A percentile compares a stretch with the other conserved stretches of the same genome.
Conservation (phyloP, 2,329 filamentous ascomycete genomes). For the Aspergillus awamori region DNA sequence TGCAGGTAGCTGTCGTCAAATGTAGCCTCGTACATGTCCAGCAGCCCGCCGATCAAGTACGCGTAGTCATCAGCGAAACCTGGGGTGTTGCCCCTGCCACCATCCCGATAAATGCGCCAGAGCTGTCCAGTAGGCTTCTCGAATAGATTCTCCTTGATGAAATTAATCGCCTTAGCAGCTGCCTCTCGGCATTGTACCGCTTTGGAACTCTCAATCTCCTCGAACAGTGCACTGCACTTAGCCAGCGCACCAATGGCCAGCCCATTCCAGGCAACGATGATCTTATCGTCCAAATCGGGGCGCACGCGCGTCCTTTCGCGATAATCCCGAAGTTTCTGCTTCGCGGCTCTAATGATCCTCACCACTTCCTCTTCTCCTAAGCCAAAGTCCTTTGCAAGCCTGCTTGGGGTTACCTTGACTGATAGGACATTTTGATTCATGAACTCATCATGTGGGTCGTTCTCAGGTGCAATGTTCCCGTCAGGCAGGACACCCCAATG, state of each 20-base stretch:
- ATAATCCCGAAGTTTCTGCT: slow-evolving; percentile 68
- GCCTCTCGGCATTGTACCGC: slow-evolving; percentile 64
- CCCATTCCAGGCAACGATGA: slow-evolving; percentile 85
- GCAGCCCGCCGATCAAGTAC: slow-evolving; percentile 77
- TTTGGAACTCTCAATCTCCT: slow-evolving; percentile 59
- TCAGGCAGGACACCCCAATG: slow-evolving; percentile 84
- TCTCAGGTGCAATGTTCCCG: slow-evolving; percentile 79
- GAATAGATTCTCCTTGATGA: slow-evolving; percentile 75
- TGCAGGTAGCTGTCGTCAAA: slow-evolving; percentile 73
- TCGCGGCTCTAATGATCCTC: slow-evolving; percentile 67
- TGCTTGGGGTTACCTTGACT: slow-evolving; percentile 66
- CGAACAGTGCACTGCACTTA: slow-evolving; percentile 70
- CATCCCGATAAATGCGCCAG: slow-evolving; percentile 73
- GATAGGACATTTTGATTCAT: slow-evolving; percentile 89
- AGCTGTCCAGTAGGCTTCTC: slow-evolving; percentile 64
- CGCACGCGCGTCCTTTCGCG: slow-evolving; percentile 73
- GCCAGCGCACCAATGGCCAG: slow-evolving; percentile 83
- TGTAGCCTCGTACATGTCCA: slow-evolving; percentile 83
- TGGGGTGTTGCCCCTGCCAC: slow-evolving; percentile 62
- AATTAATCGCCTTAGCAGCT: slow-evolving; percentile 69
- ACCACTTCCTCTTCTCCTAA: slow-evolving; percentile 70
- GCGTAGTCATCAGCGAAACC: slow-evolving; percentile 96
- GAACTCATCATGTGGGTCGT: slow-evolving; percentile 92
- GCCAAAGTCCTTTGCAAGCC: slow-evolving; percentile 74
- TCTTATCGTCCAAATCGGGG: slow-evolving; percentile 83